Base-by-base conservation (phyloP, 108 stramenopile species). In the Skeletonema potamos region DNA sequence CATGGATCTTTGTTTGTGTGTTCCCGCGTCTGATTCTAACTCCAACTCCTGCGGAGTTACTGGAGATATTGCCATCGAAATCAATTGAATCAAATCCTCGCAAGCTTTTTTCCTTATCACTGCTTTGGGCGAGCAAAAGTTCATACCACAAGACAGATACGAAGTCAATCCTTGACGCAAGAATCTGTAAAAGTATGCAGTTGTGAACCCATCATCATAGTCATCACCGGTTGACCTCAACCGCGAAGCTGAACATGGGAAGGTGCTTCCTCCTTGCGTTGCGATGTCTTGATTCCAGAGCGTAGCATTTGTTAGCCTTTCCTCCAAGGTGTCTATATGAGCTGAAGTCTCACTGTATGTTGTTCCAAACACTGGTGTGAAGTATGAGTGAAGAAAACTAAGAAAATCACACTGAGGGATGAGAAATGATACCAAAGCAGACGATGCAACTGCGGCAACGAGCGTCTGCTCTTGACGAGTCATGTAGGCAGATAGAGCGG, bases 21-120 rank as follows among this genome's bases (percentile, higher is more conserved):
- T 26, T 4, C 62, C 43, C 29, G 20, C 65, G 30, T 15, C 41
- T n/a, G 18, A n/a, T 6, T 39, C 13, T 1, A 15, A 10, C 6
- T 29, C 48, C 8, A 43, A 2, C 11, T 26, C 44, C 3, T 51
- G 48, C n/a, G 18, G 18, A 20, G 9, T 51, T 22, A 51, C 48
- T 4, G 74, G 74, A 34, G 54, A 76, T 20, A 76, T 76, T 39
- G 74, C 59, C 74, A 76, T 76, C 0, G 48, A 43, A 27, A 76
- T 28, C 10, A 76, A 17, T 57, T 66, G 29, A 12, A 76, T 32
- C 59, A 76, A 62, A 36, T 76, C 74, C 1, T 37, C 15, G 20
- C 59, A 64, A 58, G 73, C 73, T 30, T 20, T 33, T 18, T 56
- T 39, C 20, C 44, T 59, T 8, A 58, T 39, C 28, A 33, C 41